phyloP scores from a whole-genome alignment of 176 grass and related monocot genomes.

The Leersia perrieri region DNA sequence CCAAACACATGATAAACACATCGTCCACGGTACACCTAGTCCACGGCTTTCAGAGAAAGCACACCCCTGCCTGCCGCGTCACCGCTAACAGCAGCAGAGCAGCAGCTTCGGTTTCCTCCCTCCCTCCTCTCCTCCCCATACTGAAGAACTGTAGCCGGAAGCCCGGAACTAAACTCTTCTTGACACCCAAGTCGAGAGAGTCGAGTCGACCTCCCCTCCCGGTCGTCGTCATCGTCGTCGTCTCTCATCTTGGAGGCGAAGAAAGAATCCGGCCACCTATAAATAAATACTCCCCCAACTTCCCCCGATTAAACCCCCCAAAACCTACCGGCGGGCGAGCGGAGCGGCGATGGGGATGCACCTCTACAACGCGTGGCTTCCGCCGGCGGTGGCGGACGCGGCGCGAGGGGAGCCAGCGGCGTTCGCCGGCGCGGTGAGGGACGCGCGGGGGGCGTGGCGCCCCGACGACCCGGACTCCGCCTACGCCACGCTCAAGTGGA shows the following conservation, averaged over 20 bases:
- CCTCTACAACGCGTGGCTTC: slow-evolving; percentile 97
- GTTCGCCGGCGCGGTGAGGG: slow-evolving; percentile 56
- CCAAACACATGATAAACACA: too few species aligned
- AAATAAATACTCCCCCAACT: neutral
- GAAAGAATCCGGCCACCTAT: slow-evolving; percentile 42
- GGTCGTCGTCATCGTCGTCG: slow-evolving; percentile 11
- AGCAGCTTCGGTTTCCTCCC: neutral
- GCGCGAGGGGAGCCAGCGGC: slow-evolving; percentile 57
- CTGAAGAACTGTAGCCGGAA: too few species aligned
- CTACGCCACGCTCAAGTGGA: slow-evolving; percentile 93
- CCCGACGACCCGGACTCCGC: slow-evolving; percentile 62
- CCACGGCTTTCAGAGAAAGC: too few species aligned
- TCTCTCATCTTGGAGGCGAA: slow-evolving; percentile 48
- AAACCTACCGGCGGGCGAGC: too few species aligned
- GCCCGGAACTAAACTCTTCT: too few species aligned
- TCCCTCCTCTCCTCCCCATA: too few species aligned
- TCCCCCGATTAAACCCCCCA: slow-evolving; percentile 19
- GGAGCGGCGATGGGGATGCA: too few species aligned
- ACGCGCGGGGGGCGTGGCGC: slow-evolving; percentile 57
- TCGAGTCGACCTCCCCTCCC: too few species aligned
- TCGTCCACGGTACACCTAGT: too few species aligned
- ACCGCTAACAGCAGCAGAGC: neutral
- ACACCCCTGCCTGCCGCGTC: neutral
- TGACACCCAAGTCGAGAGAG: slow-evolving; percentile 21
- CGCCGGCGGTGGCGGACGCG: slow-evolving; percentile 59